Base-by-base conservation (phyloP, 306 rosid species). In the Malus orientalis region DNA sequence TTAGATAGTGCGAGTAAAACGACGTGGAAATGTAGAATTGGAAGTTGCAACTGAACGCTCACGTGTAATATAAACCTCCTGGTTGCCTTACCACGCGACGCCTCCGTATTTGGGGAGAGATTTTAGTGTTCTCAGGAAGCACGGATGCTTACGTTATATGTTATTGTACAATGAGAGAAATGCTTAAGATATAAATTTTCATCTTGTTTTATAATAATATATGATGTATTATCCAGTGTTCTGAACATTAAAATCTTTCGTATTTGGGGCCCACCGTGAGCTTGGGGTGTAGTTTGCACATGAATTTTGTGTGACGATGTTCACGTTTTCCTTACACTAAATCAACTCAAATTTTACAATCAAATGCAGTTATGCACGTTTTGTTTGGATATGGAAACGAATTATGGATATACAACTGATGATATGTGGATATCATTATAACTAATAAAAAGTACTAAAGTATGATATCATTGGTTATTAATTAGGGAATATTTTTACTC, bases 21-120 rank as follows among this genome's bases (percentile, higher is more conserved):
- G 72, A 53, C 36, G 69, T 59, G 38, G 36, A 18, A 36, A 27
- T 38, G 27, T 29, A 67, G 70, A 18, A 3, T 2, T 33, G 42
- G 58, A 16, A 29, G 75, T 61, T 45, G 70, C 68, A 76, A 79
- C 81, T 14, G 83, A 83, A 42, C 12, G 78, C 70, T 81, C 75
- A 63, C 85, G 84, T 84, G 84, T 71, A 81, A 51, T 7, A 47
- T 7, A 42, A 8, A 27, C 10, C n/a, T 20, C 5, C 23, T 65
- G 54, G 68, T 76, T 75, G 71, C 66, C 42, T 60, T 32, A 8
- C 1, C 84, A 77, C 51, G 82, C 78, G 36, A 63, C 83, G 19
- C 76, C 53, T 69, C 38, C 16, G 45, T 25, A 66, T 19, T 45
- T 27, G n/a, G 72, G 13, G 2, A 36, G 2, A 36, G 40, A 6